Base-by-base conservation (phyloP, 1,139 yeast genomes). In the Yueomyces sp. region DNA sequence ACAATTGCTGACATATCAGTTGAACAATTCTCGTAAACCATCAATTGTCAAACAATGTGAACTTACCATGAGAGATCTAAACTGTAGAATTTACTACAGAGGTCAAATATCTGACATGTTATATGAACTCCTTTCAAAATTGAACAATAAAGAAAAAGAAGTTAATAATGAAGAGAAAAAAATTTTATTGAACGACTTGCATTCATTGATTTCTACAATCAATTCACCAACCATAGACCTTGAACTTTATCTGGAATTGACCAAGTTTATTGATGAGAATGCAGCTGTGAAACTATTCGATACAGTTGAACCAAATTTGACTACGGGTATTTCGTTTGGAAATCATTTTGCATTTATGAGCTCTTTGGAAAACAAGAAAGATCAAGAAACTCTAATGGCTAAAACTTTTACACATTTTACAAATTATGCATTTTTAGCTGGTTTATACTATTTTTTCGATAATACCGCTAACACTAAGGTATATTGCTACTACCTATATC, bases 1-100 rank as follows among this genome's bases (percentile, higher is more conserved):
- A 47, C 75, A 76, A 41, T 63, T 91, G 12, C 64, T 84, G 40
- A 60, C 66, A 4, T 70, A 81, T 42, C 93, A 86, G 55, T 62
- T 76, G 27, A 63, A 67, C 25, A 47, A 50, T 41, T 59, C 75
- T 40, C 60, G 38, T 11, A 41, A 50, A 26, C 29, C 31, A 12
- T 45, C 46, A 4, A 41, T 57, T 11, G 52, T 55, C 4, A 38
- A 48, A 8, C 60, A 58, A 46, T 54, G 58, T 39, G 41, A 52
- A 28, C 41, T 39, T 11, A 57, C 64, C 1, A 50, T 61, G 35
- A 52, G 54, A 27, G 62, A 57, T 41, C 44, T 61, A 38, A 57
- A 56, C 42, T 44, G 48, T n/a, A 60, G 60, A 43, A 47, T 52
- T 3, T 61, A 58, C 39, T 61, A 61, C 44, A 53, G 54, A 38